Percentiles rank a stretch among this genome's conserved stretches.
These are phyloP conservation scores for Cercospora sojina DNA, from an alignment of 2,329 filamentous ascomycete species.

Conservation along the genomic window DNA sequence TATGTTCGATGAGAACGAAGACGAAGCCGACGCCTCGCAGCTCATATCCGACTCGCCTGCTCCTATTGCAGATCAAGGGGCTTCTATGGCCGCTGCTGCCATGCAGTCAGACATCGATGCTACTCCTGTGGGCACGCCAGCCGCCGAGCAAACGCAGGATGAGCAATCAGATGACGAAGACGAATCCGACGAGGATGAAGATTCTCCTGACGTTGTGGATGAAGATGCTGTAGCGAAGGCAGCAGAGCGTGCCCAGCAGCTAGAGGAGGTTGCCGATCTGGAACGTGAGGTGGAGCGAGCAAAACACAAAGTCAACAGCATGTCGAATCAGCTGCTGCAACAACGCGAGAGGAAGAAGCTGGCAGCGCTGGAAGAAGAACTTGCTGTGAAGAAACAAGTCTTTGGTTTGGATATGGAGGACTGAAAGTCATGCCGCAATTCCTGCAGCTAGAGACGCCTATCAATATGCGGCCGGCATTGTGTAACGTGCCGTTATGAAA, in stretches of 20 bases:
- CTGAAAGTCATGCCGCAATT: slow-evolving; percentile 15
- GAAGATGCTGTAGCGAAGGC: slow-evolving; percentile 53
- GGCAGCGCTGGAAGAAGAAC: slow-evolving; percentile 52
- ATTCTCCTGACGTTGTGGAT: slow-evolving; percentile 47
- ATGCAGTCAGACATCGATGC: slow-evolving; percentile 27
- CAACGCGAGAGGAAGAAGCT: slow-evolving; percentile 51
- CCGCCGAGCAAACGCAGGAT: slow-evolving; percentile 28
- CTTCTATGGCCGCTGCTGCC: slow-evolving; percentile 28
- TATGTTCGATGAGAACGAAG: slow-evolving; percentile 41
- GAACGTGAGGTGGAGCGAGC: slow-evolving; percentile 51
- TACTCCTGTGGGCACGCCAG: slow-evolving; percentile 25
- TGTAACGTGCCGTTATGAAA: not conserved
- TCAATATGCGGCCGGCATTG: not conserved
- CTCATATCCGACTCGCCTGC: slow-evolving; percentile 31
- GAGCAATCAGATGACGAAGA: slow-evolving; percentile 38
- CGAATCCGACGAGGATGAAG: slow-evolving; percentile 49
- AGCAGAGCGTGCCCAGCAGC: slow-evolving; percentile 48
- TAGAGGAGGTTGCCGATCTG: slow-evolving; percentile 57
- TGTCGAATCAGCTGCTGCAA: slow-evolving; percentile 51
- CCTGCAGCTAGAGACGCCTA: not conserved
- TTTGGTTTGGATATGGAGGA: slow-evolving; percentile 40
- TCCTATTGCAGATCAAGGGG: slow-evolving; percentile 31
- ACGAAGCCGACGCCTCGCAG: slow-evolving; percentile 30
- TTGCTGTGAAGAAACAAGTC: slow-evolving; percentile 53
- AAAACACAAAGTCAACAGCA: slow-evolving; percentile 39